phyloP scores from a whole-genome alignment of 352 stramenopile species.

The Peronospora farinosa region DNA sequence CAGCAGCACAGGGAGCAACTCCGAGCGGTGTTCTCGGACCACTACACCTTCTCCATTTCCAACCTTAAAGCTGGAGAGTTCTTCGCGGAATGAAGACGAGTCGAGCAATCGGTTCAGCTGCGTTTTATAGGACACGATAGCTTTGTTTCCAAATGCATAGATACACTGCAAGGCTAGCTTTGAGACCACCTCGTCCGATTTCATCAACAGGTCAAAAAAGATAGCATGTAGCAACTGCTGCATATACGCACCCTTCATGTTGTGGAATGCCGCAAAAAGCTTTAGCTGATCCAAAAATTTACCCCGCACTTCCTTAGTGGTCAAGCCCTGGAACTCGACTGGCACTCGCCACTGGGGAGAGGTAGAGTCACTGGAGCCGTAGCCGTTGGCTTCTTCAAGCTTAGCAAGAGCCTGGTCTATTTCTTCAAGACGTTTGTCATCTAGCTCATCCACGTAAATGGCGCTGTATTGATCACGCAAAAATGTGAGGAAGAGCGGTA shows the following conservation, averaged over 20 bases:
- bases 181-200: conserved; percentile 81
- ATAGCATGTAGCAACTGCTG: conserved; percentile 69
- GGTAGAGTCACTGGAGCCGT: conserved; percentile 2
- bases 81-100: conserved; percentile 80
- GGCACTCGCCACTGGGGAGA: conserved; percentile 29
- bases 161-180: conserved; percentile 84
- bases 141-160: conserved; percentile 78
- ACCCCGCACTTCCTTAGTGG: conserved; percentile 66
- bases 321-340: conserved; percentile 38
- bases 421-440: conserved; percentile 27
- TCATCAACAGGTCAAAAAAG: conserved; percentile 88
- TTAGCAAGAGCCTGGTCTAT: conserved; percentile 54
- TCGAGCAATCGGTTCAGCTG: conserved; percentile 80
- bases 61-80: conserved; percentile 87
- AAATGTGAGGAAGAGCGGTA: conserved; percentile 80
- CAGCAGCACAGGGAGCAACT: conserved; percentile 82
- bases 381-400: conserved; percentile 16
- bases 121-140: conserved; percentile 80
- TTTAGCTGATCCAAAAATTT: conserved; percentile 81
- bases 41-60: conserved; percentile 58
- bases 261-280: conserved; percentile 76
- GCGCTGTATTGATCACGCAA: conserved; percentile 71
- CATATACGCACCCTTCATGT: conserved; percentile 83
- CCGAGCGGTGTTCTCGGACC: conserved; percentile 67
- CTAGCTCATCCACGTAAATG: conserved; percentile 77